Evolutionary conservation across 2,329 filamentous ascomycete genomes (phyloP).

Genomic region (Rhexocercosporidium sp.): DNA sequence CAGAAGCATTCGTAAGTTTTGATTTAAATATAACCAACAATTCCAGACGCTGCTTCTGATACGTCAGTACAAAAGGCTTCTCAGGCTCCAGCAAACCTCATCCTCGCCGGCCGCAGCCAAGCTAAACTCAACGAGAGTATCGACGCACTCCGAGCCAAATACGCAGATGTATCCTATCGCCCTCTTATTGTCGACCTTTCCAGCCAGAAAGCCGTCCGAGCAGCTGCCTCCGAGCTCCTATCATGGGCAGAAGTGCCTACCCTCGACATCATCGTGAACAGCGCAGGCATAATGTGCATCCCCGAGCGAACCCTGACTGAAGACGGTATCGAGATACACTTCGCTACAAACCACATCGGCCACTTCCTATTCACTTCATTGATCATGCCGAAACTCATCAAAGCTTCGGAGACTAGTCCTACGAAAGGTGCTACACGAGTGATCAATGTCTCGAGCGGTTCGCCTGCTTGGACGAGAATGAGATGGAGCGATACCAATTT

Average conservation of each 20-base stretch:
- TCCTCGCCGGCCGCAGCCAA: slow-evolving; percentile 27
- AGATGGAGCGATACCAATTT: slow-evolving; percentile 47
- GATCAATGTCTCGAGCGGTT: slow-evolving; percentile 32
- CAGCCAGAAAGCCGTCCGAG: slow-evolving; percentile 48
- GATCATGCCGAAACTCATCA: slow-evolving; percentile 27
- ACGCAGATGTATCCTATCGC: slow-evolving; percentile 15
- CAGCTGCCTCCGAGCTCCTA: slow-evolving; percentile 46
- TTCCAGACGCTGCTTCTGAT: background rate
- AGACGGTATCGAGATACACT: slow-evolving; percentile 45
- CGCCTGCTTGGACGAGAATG: slow-evolving; percentile 36
- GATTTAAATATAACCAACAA: too few relatives aligned
- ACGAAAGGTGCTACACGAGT: slow-evolving; percentile 22
- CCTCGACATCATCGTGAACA: slow-evolving; percentile 51
- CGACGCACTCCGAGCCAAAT: slow-evolving; percentile 13
- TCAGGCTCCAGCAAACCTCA: slow-evolving; percentile 29
- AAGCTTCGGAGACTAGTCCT: background rate
- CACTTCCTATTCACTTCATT: slow-evolving; percentile 31
- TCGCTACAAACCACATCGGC: slow-evolving; percentile 22
- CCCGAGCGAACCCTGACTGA: slow-evolving; percentile 38
- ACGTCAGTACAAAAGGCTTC: slow-evolving; percentile 30
- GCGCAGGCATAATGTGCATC: slow-evolving; percentile 48
- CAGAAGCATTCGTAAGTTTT: slow-evolving; percentile 25
- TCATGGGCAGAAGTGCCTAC: slow-evolving; percentile 45
- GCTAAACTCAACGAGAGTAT: slow-evolving; percentile 23
- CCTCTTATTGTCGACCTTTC: slow-evolving; percentile 43